A percentile compares a stretch with the other conserved stretches of the same genome.
These are phyloP conservation scores for Grosmannia penicillata DNA, from an alignment of 2,329 filamentous ascomycete genomes.

Conservation along the genomic window DNA sequence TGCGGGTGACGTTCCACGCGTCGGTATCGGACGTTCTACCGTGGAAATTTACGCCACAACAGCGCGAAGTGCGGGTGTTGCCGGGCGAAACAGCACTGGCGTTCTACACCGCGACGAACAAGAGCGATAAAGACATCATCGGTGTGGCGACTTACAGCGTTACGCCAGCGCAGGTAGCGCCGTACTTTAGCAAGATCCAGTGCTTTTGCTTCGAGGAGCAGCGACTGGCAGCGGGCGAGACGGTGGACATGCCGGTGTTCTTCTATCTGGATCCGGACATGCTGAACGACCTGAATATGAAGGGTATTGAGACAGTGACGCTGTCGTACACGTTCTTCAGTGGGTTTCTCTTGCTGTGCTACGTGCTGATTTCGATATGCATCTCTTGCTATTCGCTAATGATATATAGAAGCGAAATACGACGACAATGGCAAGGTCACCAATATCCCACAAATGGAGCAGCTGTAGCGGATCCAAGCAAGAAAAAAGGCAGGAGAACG, in stretches of 20 bases:
- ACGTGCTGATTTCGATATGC: background rate
- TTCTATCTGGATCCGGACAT: slow-evolving; percentile 98
- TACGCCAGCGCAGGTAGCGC: slow-evolving; percentile 85
- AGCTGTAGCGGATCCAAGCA: too few species aligned
- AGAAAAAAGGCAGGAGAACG: too few species aligned
- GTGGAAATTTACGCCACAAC: slow-evolving; percentile 95
- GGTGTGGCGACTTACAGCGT: slow-evolving; percentile 97
- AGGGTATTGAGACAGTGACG: slow-evolving; percentile 85
- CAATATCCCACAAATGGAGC: slow-evolving; percentile 14
- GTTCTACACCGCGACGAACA: slow-evolving; percentile 95
- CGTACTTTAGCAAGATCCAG: slow-evolving; percentile 98
- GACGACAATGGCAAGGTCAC: slow-evolving; percentile 62
- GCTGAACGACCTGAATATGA: slow-evolving; percentile 83
- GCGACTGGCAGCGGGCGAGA: slow-evolving; percentile 84
- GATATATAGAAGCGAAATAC: slow-evolving; percentile 57
- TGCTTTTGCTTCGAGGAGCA: slow-evolving; percentile 99
- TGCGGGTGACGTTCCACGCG: slow-evolving; percentile 91
- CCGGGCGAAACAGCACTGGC: slow-evolving; percentile 94
- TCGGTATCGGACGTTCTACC: slow-evolving; percentile 89
- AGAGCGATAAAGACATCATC: slow-evolving; percentile 82
- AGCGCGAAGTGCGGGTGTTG: slow-evolving; percentile 87
- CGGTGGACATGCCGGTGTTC: slow-evolving; percentile 98
- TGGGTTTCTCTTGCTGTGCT: slow-evolving; percentile 30
- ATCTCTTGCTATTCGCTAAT: background rate
- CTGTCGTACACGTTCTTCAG: slow-evolving; percentile 98